Evolutionary conservation across 208 protist species (phyloP).

Genomic region (Herpetomonas tarakana): DNA sequence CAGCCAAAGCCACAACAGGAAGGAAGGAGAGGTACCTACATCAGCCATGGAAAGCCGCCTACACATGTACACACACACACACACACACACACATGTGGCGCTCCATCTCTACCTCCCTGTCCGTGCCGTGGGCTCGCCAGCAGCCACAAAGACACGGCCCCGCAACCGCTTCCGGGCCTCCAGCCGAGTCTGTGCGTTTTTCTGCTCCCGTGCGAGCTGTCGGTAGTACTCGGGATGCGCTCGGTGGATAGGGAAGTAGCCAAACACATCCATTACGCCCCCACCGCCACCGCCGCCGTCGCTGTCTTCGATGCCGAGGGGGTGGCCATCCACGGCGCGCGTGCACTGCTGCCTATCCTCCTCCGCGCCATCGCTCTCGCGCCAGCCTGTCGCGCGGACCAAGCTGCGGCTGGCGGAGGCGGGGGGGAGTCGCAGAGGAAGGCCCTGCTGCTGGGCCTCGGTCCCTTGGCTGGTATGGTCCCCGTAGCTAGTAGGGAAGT

Average conservation of each 20-base stretch:
- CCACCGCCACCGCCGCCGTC: constrained; percentile 5
- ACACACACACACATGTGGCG: too few species aligned
- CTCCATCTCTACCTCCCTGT: too few species aligned
- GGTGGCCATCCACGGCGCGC: neutral
- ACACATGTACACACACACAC: too few species aligned
- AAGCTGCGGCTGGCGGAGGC: neutral
- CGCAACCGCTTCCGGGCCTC: too few species aligned
- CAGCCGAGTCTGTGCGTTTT: too few species aligned
- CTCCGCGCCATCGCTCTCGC: neutral
- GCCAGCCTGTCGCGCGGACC: neutral
- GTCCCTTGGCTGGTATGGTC: neutral
- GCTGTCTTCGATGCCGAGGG: neutral
- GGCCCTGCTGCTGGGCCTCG: too few species aligned
- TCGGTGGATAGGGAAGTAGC: constrained; percentile 50
- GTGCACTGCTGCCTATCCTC: neutral
- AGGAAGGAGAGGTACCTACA: too few species aligned
- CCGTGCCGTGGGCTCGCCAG: too few species aligned
- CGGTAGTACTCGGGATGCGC: constrained; percentile 33
- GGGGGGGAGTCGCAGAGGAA: too few species aligned
- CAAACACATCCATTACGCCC: constrained; percentile 39
- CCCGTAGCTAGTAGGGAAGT: neutral
- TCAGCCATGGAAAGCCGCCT: too few species aligned
- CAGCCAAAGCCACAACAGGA: too few species aligned
- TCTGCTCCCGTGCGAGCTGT: constrained; percentile 5
- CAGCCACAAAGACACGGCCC: too few species aligned